Conservation (phyloP, 2,329 filamentous ascomycete species). For the Truncatella angustata region DNA sequence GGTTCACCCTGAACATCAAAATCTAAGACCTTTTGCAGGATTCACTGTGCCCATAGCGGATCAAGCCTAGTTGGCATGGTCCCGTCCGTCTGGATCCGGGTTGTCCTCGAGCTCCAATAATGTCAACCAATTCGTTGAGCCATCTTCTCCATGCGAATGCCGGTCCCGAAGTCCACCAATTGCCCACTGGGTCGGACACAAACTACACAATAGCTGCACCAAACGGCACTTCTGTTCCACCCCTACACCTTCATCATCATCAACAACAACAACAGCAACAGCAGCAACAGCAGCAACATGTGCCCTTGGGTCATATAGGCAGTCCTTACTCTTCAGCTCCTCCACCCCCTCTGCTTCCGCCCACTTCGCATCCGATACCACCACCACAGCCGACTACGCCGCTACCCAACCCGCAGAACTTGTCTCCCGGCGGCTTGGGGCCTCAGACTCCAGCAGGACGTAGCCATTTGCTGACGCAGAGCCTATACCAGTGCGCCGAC, state of each 20-base stretch:
- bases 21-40: not conserved
- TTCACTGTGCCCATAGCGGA: not conserved
- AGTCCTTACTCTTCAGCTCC: not conserved
- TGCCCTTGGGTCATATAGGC: not conserved
- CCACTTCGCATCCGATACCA: slow-evolving; percentile 1
- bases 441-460: slow-evolving; percentile 13
- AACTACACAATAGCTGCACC: slow-evolving; percentile 3
- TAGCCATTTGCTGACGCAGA: slow-evolving; percentile 23
- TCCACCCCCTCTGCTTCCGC: slow-evolving; percentile 2
- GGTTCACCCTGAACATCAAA: not conserved
- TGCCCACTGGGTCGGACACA: not conserved
- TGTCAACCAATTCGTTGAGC: slow-evolving; percentile 10
- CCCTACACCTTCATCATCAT: slow-evolving; percentile 1
- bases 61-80: slow-evolving; percentile 7
- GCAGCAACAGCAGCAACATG: too few species aligned
- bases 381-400: not conserved
- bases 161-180: slow-evolving; percentile 4
- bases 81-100: not conserved
- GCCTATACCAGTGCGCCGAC: slow-evolving; percentile 49
- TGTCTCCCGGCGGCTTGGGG: not conserved
- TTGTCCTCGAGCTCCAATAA: slow-evolving; percentile 7
- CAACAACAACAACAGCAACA: too few species aligned
- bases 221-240: not conserved
- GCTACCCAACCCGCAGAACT: not conserved
- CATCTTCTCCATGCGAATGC: slow-evolving; percentile 10